phyloP scores from a whole-genome alignment of 352 stramenopile genomes.

The Phytophthora multivora region DNA sequence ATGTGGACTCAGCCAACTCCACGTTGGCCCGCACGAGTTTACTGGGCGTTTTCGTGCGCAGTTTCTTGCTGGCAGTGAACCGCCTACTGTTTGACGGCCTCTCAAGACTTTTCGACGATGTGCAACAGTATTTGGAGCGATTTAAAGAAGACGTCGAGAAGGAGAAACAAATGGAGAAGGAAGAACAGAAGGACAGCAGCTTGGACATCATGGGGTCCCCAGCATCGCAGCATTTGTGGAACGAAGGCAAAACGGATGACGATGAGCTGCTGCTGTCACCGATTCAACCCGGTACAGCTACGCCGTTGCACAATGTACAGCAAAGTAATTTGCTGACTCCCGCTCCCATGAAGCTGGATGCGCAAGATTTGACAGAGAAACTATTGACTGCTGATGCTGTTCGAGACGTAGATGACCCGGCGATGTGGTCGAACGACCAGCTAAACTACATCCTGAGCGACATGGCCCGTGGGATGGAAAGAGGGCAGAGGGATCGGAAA shows the following conservation, averaged over 20 bases:
- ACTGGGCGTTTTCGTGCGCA: slow-evolving; percentile 72
- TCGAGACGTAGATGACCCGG: slow-evolving; percentile 35
- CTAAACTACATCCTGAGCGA: slow-evolving; percentile 65
- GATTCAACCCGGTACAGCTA: slow-evolving; percentile 25
- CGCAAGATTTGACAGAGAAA: slow-evolving; percentile 15
- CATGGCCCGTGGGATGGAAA: slow-evolving; percentile 35
- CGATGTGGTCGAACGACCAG: slow-evolving; percentile 62
- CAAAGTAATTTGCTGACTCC: slow-evolving; percentile 21
- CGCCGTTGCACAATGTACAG: slow-evolving; percentile 11
- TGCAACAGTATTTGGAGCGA: slow-evolving; percentile 53
- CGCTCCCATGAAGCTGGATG: slow-evolving; percentile 5
- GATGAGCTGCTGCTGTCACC: slow-evolving; percentile 45
- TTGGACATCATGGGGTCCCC: slow-evolving; percentile 32
- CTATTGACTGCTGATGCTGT: slow-evolving; percentile 9
- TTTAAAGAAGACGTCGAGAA: slow-evolving; percentile 45
- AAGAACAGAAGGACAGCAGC: slow-evolving; percentile 21
- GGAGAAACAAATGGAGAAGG: slow-evolving; percentile 13
- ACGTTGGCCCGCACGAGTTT: slow-evolving; percentile 57
- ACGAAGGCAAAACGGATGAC: slow-evolving; percentile 23
- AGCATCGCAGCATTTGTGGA: slow-evolving; percentile 36
- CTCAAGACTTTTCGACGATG: slow-evolving; percentile 68
- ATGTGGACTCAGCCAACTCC: slow-evolving; percentile 51
- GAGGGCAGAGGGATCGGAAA: slow-evolving; percentile 11
- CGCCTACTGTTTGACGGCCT: slow-evolving; percentile 72
- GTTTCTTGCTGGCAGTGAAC: slow-evolving; percentile 65